Conservation (phyloP, 2,329 filamentous ascomycete species). For the Metarhizium sp. region DNA sequence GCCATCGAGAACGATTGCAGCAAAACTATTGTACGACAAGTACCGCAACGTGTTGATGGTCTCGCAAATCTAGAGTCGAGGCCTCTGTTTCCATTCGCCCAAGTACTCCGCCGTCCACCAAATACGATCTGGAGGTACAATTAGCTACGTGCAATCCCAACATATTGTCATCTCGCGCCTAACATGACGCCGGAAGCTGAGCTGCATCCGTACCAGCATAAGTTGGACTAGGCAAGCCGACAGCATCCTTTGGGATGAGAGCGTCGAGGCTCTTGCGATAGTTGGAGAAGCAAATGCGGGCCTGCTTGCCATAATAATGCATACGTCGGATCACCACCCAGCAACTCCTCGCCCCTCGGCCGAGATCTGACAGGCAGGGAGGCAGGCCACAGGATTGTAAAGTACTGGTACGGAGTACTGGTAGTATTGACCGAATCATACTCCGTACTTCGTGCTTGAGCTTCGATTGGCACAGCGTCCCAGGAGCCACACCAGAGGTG, state of each 20-base stretch:
- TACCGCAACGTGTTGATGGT: neutral
- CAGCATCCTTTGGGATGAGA: neutral
- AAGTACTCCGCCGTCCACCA: too few relatives aligned
- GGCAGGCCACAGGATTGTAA: neutral
- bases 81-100: too few relatives aligned
- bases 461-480: neutral
- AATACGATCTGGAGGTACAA: neutral
- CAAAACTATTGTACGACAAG: neutral
- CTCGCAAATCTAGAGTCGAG: neutral
- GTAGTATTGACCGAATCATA: too few relatives aligned
- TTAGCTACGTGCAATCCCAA: neutral
- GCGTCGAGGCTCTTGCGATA: neutral
- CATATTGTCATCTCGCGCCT: neutral
- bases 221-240: neutral
- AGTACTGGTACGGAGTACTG: too few relatives aligned
- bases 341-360: constrained; percentile 4
- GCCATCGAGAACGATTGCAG: neutral
- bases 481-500: neutral
- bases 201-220: neutral
- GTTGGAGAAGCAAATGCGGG: neutral
- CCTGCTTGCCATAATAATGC: neutral
- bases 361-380: constrained; percentile 4
- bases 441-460: neutral
- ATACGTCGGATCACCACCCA: neutral
- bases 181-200: neutral